Conservation (phyloP, 2,329 filamentous ascomycete species). For the Claviceps sp. region DNA sequence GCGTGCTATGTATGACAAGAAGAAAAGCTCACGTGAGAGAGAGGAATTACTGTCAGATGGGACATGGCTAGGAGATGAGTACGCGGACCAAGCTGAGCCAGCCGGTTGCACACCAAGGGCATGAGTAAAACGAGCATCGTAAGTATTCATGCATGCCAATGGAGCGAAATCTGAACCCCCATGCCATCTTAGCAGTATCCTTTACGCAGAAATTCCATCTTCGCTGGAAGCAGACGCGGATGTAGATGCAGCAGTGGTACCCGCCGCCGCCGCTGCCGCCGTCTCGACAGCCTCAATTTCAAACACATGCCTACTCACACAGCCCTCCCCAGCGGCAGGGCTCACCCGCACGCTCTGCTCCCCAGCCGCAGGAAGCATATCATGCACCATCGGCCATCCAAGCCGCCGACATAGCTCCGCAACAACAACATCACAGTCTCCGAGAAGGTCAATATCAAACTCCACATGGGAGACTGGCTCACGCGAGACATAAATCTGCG, state of each 20-base stretch:
- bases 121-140: too few relatives aligned
- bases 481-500: conserved; percentile 81
- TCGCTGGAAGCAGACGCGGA: not conserved
- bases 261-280: not conserved
- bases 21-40: too few relatives aligned
- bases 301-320: conserved; percentile 25
- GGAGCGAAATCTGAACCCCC: too few relatives aligned
- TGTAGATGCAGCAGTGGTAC: not conserved
- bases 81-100: too few relatives aligned
- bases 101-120: too few relatives aligned
- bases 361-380: conserved; percentile 63
- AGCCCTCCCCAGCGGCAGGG: conserved; percentile 15
- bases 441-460: conserved; percentile 93
- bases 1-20: too few relatives aligned
- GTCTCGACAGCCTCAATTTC: conserved; percentile 7
- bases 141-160: too few relatives aligned
- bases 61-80: too few relatives aligned
- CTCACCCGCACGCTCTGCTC: conserved; percentile 47
- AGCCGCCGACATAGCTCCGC: conserved; percentile 71
- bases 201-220: too few relatives aligned
- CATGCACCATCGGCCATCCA: conserved; percentile 68
- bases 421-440: conserved; percentile 85
- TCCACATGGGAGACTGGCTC: conserved; percentile 79
- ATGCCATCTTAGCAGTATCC: too few relatives aligned
- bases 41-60: too few relatives aligned